Evolutionary conservation across 1,284 basidiomycete genomes (phyloP).

Genomic region (Wallemia mellicola): DNA sequence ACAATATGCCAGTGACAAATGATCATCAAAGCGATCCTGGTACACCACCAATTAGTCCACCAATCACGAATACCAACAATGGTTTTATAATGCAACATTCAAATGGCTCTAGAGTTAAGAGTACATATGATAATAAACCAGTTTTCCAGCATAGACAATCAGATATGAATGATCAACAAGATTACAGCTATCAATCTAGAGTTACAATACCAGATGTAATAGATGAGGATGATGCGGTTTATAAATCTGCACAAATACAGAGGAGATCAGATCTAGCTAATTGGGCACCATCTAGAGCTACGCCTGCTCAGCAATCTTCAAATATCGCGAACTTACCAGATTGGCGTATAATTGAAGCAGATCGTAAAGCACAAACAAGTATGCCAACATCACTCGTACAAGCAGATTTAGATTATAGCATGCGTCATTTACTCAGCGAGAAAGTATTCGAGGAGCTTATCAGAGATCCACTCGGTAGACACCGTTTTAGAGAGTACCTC

Average conservation of each 20-base stretch:
- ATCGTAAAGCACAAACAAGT: background rate
- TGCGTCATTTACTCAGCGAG: slow-evolving; percentile 5
- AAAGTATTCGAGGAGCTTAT: slow-evolving; percentile 7
- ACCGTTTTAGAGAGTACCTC: slow-evolving; percentile 7
- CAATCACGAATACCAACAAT: background rate
- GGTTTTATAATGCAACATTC: background rate
- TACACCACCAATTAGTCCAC: background rate
- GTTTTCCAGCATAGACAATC: no score
- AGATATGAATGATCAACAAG: background rate
- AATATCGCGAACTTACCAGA: background rate
- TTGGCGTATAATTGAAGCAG: slow-evolving; percentile 1
- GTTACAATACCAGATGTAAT: no score
- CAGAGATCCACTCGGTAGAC: slow-evolving; percentile 7
- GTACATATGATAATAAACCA: background rate
- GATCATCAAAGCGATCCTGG: background rate
- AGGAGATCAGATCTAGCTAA: background rate
- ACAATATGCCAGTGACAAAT: background rate
- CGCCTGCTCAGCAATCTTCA: slow-evolving; percentile 1
- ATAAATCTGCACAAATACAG: background rate
- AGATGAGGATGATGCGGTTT: no score
- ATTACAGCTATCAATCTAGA: no score
- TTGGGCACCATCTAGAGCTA: background rate
- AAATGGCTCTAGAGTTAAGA: background rate
- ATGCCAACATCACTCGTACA: slow-evolving; percentile 1
- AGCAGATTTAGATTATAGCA: slow-evolving; percentile 2